phyloP scores from a whole-genome alignment of 1,139 yeast species.

The Scheffersomyces quercinus region DNA sequence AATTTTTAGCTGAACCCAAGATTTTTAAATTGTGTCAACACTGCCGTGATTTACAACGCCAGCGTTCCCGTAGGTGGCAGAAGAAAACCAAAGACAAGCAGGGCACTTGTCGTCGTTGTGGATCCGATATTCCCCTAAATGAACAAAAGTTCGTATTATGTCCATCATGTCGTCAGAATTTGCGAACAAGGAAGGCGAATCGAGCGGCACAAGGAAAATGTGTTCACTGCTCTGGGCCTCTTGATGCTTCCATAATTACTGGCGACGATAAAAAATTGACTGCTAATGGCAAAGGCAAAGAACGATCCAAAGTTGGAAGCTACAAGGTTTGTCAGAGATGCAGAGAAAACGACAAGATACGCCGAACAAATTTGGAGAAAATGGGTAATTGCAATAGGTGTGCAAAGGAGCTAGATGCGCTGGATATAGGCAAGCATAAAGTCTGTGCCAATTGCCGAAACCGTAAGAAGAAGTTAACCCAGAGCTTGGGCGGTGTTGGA shows the following conservation, averaged over 20 bases:
- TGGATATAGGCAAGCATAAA: slow-evolving; percentile 53
- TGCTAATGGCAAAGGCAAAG: slow-evolving; percentile 10
- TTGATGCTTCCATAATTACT: slow-evolving; percentile 44
- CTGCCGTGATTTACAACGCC: slow-evolving; percentile 63
- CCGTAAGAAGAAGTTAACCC: slow-evolving; percentile 45
- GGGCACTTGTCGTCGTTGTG: slow-evolving; percentile 69
- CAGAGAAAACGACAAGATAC: slow-evolving; percentile 58
- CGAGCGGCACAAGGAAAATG: slow-evolving; percentile 66
- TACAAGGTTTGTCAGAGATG: slow-evolving; percentile 66
- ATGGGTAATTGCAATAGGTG: slow-evolving; percentile 65
- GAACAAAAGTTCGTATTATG: slow-evolving; percentile 57
- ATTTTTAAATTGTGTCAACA: slow-evolving; percentile 60
- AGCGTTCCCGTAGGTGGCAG: slow-evolving; percentile 66
- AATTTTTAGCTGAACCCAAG: slow-evolving; percentile 45
- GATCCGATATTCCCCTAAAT: slow-evolving; percentile 50
- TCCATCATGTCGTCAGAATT: slow-evolving; percentile 55
- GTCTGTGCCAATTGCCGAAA: slow-evolving; percentile 56
- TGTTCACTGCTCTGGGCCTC: slow-evolving; percentile 67
- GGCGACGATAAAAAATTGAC: slow-evolving; percentile 18
- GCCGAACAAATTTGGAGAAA: slow-evolving; percentile 56
- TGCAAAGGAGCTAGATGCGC: slow-evolving; percentile 46
- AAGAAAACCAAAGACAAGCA: slow-evolving; percentile 56
- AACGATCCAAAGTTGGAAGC: slow-evolving; percentile 28
- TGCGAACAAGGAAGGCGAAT: slow-evolving; percentile 55
- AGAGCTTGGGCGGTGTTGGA: slow-evolving; percentile 1